Evolutionary conservation across 2,329 filamentous ascomycete species (phyloP).

Genomic region (Davidsoniella virescens): DNA sequence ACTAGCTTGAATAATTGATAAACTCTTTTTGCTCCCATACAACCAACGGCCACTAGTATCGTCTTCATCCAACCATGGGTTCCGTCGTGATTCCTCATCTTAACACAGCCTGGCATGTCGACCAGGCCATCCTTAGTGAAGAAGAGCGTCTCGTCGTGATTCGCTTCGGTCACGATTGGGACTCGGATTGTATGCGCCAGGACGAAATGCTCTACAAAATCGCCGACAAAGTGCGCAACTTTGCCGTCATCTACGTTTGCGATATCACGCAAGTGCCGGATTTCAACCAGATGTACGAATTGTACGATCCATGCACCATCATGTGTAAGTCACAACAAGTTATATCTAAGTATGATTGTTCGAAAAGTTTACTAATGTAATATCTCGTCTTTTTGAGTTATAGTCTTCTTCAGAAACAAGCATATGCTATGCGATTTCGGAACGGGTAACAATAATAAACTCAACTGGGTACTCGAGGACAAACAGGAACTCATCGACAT

Average conservation of each 20-base stretch:
- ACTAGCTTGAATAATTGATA: background rate
- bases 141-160: conserved; percentile 89
- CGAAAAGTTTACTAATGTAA: background rate
- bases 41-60: background rate
- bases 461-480: conserved; percentile 87
- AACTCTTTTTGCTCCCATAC: background rate
- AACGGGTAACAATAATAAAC: conserved; percentile 96
- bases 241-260: conserved; percentile 83
- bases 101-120: conserved; percentile 89
- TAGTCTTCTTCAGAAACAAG: conserved; percentile 82
- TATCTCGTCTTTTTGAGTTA: background rate
- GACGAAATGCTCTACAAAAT: conserved; percentile 66
- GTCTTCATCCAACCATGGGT: conserved; percentile 33
- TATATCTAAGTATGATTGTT: background rate
- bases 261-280: conserved; percentile 82
- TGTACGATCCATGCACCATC: conserved; percentile 82
- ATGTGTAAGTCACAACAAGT: conserved; percentile 43
- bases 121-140: conserved; percentile 83
- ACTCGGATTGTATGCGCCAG: conserved; percentile 46
- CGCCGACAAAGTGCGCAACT: conserved; percentile 85
- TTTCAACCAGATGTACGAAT: conserved; percentile 91
- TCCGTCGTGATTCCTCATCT: conserved; percentile 89
- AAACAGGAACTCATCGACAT: conserved; percentile 99
- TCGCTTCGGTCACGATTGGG: conserved; percentile 76
- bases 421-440: conserved; percentile 98